phyloP scores from a whole-genome alignment of 805 yeast species.

The Saccharomycopsis sp. region DNA sequence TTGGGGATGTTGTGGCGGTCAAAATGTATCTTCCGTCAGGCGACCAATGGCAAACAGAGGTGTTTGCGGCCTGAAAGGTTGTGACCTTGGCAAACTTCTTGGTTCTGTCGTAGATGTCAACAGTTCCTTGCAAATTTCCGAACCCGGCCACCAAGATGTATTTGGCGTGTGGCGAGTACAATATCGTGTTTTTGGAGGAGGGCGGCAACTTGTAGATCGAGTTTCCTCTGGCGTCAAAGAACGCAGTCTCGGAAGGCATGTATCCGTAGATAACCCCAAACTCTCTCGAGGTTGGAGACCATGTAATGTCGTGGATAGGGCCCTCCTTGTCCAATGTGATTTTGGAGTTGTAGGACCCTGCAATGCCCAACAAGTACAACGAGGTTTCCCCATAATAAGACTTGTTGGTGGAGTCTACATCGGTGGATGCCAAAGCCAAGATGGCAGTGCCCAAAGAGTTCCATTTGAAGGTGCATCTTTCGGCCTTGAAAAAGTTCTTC shows the following conservation, averaged over 20 bases:
- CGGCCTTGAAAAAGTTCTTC: conserved; percentile 93
- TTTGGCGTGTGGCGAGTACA: conserved; percentile 91
- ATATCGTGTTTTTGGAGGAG: conserved; percentile 81
- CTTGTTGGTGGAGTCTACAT: conserved; percentile 89
- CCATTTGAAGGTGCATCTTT: conserved; percentile 88
- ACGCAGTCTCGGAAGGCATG: conserved; percentile 95
- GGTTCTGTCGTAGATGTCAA: conserved; percentile 90
- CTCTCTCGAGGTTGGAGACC: conserved; percentile 96
- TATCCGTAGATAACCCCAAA: conserved; percentile 96
- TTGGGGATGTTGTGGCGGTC: conserved; percentile 96
- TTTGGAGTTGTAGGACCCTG: conserved; percentile 86
- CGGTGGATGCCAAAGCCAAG: conserved; percentile 89
- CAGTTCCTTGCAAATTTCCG: conserved; percentile 95
- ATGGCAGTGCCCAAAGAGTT: conserved; percentile 90
- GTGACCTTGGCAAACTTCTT: conserved; percentile 74
- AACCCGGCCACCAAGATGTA: conserved; percentile 92
- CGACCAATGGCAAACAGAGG: conserved; percentile 96
- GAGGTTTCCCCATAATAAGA: conserved; percentile 96
- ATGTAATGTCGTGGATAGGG: conserved; percentile 93
- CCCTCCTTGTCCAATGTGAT: conserved; percentile 74
- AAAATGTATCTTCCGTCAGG: conserved; percentile 92
- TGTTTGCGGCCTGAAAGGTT: conserved; percentile 84
- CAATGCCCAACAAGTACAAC: conserved; percentile 81
- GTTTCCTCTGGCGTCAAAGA: conserved; percentile 92
- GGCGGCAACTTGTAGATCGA: conserved; percentile 75